Base-by-base conservation (phyloP, 495 filamentous ascomycete genomes). In the Collariella sp. region DNA sequence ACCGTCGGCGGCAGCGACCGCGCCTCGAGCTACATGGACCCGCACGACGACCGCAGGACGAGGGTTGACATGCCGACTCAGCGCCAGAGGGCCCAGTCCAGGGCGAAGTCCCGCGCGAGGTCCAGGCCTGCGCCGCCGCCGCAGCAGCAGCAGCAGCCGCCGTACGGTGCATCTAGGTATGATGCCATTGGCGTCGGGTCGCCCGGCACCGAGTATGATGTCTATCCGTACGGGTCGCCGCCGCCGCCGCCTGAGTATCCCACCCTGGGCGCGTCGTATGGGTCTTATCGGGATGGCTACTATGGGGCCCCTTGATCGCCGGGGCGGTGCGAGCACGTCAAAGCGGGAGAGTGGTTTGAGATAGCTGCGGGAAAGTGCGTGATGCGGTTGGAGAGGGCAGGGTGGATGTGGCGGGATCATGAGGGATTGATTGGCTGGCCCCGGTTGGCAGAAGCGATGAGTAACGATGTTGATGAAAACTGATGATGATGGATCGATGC, bases 21-120 rank as follows among this genome's bases (percentile, higher is more conserved):
- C 26, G 26, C 26, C 42, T 64, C 66, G 16, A 70, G 66, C 58
- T 75, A 70, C 54, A 56, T 67, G 35, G 73, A 72, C 50, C 26
- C 26, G 26, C 60, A 62, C 9, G 72, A 76, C 20, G 75, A 76
- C 16, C 70, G 71, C 24, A 66, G 67, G 24, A 63, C 65, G 31
- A 66, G 67, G 44, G 71, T 64, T 13, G 75, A 76, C 13, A 64
- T 73, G 23, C 64, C 71, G 5, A 67, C 46, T 52, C 74, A 72
- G 18, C 73, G 74, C 20, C 64, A 73, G 18, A 66, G 26, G 26
- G 26, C 26, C 5, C 26, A 46, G 45, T 55, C 52, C 9, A 40
- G 50, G 18, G 29, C 50, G 18, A 24, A 22, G 43, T 46, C 43
- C 3, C 4, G 35, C 4, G 35, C 35, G 16, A 42, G 67, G 48